Conservation (phyloP, 2,329 filamentous ascomycete genomes). For the Neurospora crassa region DNA sequence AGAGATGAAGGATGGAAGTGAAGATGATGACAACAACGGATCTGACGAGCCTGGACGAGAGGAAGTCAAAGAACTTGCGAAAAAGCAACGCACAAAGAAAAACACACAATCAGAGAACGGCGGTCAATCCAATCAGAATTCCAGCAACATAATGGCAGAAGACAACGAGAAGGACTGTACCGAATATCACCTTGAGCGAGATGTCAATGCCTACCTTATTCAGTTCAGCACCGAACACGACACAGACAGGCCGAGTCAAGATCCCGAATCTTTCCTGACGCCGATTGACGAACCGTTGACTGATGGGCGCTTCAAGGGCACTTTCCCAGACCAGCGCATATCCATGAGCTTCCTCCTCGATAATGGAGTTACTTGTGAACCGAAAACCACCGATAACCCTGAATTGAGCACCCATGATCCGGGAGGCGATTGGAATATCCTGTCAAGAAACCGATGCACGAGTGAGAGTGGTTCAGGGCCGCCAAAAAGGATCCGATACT, state of each 20-base stretch:
- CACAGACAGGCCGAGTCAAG: background rate
- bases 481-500: conserved; percentile 11
- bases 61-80: background rate
- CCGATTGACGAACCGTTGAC: conserved; percentile 3
- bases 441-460: conserved; percentile 3
- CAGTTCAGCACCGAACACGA: conserved; percentile 3
- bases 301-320: conserved; percentile 4
- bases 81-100: background rate
- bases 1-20: background rate
- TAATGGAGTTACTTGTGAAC: background rate
- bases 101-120: background rate
- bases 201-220: conserved; percentile 14
- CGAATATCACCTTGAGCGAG: conserved; percentile 7
- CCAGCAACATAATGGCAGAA: background rate
- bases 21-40: background rate
- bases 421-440: background rate
- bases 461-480: background rate
- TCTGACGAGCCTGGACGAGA: background rate
- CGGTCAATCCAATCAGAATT: background rate
- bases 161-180: background rate
- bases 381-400: background rate
- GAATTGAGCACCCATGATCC: background rate
- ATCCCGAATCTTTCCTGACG: background rate
- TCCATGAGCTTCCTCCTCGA: background rate
- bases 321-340: conserved; percentile 11